Base-by-base conservation (phyloP, 192 early-diverging fungal genomes). In the Oehlia diaphana region DNA sequence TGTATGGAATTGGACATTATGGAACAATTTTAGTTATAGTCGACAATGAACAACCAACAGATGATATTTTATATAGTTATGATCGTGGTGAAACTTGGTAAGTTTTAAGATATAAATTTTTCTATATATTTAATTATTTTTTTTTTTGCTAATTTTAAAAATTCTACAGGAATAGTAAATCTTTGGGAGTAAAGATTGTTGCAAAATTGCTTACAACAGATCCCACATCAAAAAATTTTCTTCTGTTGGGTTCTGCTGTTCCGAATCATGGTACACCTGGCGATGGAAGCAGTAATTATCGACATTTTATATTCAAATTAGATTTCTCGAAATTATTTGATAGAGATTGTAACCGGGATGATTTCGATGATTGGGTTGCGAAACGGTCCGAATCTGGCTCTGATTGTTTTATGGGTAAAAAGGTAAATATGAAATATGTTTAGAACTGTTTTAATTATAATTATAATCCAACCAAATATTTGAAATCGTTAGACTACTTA, bases 391-490 rank as follows among this genome's bases (percentile, higher is more conserved):
- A 81, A 1, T 72, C 86, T 64, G 87, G 87, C 16, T 87, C 86
- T 9, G 93, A 92, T 78, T 99, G 97, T 82, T 76, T 97, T 31
- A 91, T 99, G 92, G 97, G 97, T 13, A 88, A 92, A 87, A 49
- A 80, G 83, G 77, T 77, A 44, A 53, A 39, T 49, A 1, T 70
- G 16, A 28, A 42, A n/a, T 0, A 42, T 44, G 10, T 71, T 47
- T 47, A 47, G 8, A 50, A 0, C 39, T 26, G 8, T 23, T 37
- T 42, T 26, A 26, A 14, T 26, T 72, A 42, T 26, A 26, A 14
- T 26, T 72, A 42, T 19, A 42, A 37, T 49, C 3, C 9, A 58
- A 19, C 53, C 6, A n/a, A 58, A 21, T 4, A 21, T 21, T 58
- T 26, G n/a, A n/a, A 13, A 31, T 8, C 62, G 80, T 86, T 75